phyloP scores from a whole-genome alignment of 2,329 filamentous ascomycete genomes.

The Albophoma yamanashiensis region DNA sequence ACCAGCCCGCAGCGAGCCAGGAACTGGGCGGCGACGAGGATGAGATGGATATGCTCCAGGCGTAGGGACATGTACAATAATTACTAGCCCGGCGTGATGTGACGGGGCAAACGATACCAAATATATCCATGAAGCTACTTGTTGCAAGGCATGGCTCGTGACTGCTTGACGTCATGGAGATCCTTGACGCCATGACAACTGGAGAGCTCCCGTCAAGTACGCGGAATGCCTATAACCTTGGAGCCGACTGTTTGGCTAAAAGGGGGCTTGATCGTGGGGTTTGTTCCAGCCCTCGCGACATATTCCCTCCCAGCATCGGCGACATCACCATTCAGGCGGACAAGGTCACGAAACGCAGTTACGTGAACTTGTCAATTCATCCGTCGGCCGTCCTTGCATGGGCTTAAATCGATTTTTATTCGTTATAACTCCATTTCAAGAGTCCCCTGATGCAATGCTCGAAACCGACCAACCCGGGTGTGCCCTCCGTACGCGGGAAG shows the following conservation, averaged over 20 bases:
- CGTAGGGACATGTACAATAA: slow-evolving; percentile 7
- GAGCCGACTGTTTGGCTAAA: too few relatives aligned
- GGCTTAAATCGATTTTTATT: slow-evolving; percentile 29
- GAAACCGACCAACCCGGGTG: slow-evolving; percentile 26
- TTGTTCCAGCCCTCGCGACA: background rate
- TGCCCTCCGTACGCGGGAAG: slow-evolving; percentile 9
- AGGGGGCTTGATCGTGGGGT: background rate
- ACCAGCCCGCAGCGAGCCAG: slow-evolving; percentile 14
- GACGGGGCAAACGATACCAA: background rate
- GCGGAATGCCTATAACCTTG: background rate
- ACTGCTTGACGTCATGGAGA: background rate
- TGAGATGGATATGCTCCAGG: slow-evolving; percentile 40
- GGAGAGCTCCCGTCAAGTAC: background rate
- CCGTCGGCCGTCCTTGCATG: slow-evolving; percentile 7
- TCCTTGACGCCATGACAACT: background rate
- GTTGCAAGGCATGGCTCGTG: background rate
- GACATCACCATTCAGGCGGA: background rate
- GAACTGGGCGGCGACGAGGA: slow-evolving; percentile 32
- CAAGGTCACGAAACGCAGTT: background rate
- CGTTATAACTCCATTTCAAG: slow-evolving; percentile 27
- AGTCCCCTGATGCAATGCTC: slow-evolving; percentile 31
- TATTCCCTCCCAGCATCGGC: background rate
- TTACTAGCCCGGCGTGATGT: background rate
- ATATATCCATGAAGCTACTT: background rate
- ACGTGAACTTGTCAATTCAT: background rate